These are phyloP conservation scores for Pichia exigua DNA, from an alignment of 805 yeast genomes.

Conservation along the genomic window DNA sequence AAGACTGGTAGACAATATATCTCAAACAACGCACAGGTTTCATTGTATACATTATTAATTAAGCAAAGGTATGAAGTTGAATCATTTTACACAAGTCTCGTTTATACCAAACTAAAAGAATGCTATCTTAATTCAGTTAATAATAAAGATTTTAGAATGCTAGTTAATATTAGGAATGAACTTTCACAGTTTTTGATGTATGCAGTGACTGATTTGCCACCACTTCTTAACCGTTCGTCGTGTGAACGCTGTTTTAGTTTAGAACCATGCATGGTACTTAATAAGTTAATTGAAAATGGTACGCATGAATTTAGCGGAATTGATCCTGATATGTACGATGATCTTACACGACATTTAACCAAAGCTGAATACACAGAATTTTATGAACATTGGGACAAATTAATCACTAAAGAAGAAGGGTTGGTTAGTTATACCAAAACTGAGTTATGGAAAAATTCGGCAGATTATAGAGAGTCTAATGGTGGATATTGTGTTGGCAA, in stretches of 20 bases:
- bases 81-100: slow-evolving; percentile 55
- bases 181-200: slow-evolving; percentile 53
- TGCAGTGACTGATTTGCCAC: slow-evolving; percentile 45
- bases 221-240: slow-evolving; percentile 39
- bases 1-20: slow-evolving; percentile 72
- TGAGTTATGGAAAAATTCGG: slow-evolving; percentile 62
- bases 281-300: slow-evolving; percentile 55
- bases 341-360: slow-evolving; percentile 43
- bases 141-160: slow-evolving; percentile 50
- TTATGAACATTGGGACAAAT: slow-evolving; percentile 63
- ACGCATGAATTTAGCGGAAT: slow-evolving; percentile 47
- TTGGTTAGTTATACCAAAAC: slow-evolving; percentile 42
- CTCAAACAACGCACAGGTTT: slow-evolving; percentile 79
- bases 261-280: slow-evolving; percentile 56
- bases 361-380: slow-evolving; percentile 41
- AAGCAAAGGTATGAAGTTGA: slow-evolving; percentile 73
- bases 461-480: slow-evolving; percentile 49
- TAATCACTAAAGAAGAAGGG: slow-evolving; percentile 69
- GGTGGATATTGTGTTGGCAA: slow-evolving; percentile 54
- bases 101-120: slow-evolving; percentile 62
- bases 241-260: slow-evolving; percentile 58
- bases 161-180: slow-evolving; percentile 66
- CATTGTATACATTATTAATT: slow-evolving; percentile 70
- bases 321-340: slow-evolving; percentile 37
- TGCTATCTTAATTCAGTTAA: slow-evolving; percentile 33